These are phyloP conservation scores for Pseudogymnoascus sp. DNA, from an alignment of 2,329 filamentous ascomycete genomes.

Conservation along the genomic window DNA sequence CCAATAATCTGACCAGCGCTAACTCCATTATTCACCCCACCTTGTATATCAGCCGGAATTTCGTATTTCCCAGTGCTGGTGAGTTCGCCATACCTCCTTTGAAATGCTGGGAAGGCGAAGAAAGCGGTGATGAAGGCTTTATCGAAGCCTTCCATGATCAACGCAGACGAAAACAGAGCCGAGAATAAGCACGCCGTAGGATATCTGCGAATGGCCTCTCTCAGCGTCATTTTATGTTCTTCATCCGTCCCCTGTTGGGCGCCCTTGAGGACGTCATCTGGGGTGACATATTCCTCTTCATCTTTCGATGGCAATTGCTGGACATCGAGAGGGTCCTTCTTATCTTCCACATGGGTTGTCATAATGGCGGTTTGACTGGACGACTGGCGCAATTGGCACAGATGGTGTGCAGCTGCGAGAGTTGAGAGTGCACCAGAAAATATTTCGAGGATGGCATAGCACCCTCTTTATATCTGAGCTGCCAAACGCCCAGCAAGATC, in stretches of 20 bases:
- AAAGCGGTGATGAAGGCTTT: constrained; percentile 29
- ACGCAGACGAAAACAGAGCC: constrained; percentile 27
- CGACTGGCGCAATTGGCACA: neutral
- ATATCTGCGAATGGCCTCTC: constrained; percentile 21
- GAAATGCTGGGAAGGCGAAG: constrained; percentile 23
- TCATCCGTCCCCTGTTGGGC: constrained; percentile 19
- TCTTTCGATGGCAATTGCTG: neutral
- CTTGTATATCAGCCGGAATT: constrained; percentile 31
- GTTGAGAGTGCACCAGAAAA: neutral
- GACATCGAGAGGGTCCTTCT: neutral
- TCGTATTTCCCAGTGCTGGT: constrained; percentile 15
- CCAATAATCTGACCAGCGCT: constrained; percentile 20
- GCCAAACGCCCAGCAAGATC: neutral
- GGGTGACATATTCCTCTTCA: constrained; percentile 9
- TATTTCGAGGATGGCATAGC: neutral
- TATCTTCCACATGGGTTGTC: neutral
- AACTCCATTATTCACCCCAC: constrained; percentile 24
- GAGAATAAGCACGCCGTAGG: constrained; percentile 27
- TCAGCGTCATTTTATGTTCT: constrained; percentile 20
- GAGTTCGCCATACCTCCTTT: constrained; percentile 17
- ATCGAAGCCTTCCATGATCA: constrained; percentile 33
- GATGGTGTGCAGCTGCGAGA: neutral
- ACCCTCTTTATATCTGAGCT: neutral
- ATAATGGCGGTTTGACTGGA: neutral
- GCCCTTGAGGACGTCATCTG: constrained; percentile 15